These are phyloP conservation scores for Coniochaeta pulveracea DNA, from an alignment of 2,329 filamentous ascomycete genomes.

Conservation along the genomic window DNA sequence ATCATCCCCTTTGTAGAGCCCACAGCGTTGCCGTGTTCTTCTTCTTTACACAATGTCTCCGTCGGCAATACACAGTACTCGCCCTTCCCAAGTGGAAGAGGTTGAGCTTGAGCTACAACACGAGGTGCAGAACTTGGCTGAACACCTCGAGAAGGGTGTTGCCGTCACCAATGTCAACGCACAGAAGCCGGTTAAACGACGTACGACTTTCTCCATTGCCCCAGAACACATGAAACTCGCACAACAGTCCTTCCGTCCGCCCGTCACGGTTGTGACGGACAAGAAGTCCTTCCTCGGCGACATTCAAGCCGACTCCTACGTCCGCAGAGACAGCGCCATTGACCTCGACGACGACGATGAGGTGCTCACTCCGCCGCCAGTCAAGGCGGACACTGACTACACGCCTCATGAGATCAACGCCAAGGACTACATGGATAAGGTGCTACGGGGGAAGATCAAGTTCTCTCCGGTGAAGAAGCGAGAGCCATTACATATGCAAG, in stretches of 20 bases:
- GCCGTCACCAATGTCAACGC: neutral
- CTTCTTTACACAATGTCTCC: neutral
- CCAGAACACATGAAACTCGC: constrained; percentile 1
- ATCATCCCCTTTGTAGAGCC: no score
- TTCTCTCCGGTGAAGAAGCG: neutral
- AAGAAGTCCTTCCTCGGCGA: constrained; percentile 3
- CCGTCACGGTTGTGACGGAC: neutral
- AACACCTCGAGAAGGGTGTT: constrained; percentile 1
- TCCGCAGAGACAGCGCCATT: constrained; percentile 3
- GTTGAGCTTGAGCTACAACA: neutral
- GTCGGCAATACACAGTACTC: neutral
- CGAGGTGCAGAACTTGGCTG: neutral
- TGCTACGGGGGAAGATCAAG: neutral
- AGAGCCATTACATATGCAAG: neutral
- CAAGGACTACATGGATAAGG: constrained; percentile 4
- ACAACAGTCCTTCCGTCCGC: neutral
- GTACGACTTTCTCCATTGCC: constrained; percentile 1
- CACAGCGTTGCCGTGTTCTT: no score
- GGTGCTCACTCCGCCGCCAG: constrained; percentile 1
- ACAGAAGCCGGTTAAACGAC: neutral
- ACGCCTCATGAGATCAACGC: constrained; percentile 3
- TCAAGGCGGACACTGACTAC: constrained; percentile 3
- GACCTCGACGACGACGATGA: constrained; percentile 1
- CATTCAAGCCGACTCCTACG: neutral
- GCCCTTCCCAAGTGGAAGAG: neutral